Evolutionary conservation across 768 basidiomycete genomes (phyloP), one percentile per base, ranked within the genome.

Genomic region (Naematelia aurantialba): DNA sequence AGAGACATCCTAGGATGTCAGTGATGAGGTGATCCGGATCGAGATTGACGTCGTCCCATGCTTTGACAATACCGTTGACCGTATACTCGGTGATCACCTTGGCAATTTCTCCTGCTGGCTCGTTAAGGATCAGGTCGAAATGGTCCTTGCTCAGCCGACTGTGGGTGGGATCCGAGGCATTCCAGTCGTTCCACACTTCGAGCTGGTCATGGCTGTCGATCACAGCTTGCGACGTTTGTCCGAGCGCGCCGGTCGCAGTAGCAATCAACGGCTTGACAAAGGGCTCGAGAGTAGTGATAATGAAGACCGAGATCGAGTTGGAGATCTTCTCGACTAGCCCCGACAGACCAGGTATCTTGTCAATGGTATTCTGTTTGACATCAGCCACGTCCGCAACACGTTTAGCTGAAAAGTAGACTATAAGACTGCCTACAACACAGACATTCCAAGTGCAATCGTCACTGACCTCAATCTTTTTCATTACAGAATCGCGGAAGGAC

Each of bases 141-240:
- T 88, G 86, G 69, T 87, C 87, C 84, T 86, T 2, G 48, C 26
- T 46, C 50, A 88, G 79, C 62, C 86, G 48, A 17, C 52, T 86
- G 58, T 75, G 62, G 1, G 86, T 85, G 4, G 59, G 87, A 68
- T 88, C 89, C 30, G 86, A 81, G 81, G 89, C 87, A 59, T 83
- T 79, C 1, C 88, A 86, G 73, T 91, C 85, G 61, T 92, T 85
- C 80, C 91, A 94, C 3, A 91, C 85, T 79, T 89, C 86, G 64
- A 87, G 89, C 69, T 91, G 90, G 71, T 92, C 90, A 55, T 85
- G 81, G 14, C 79, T 86, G 76, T 89, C 81, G 68, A 91, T 87
- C 17, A 91, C 89, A 66, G 89, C 85, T 19, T 83, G 83, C 0
- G 88, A 87, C 4, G 85, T 86, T 34, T 79, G 77, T 45, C 81